phyloP scores from a whole-genome alignment of 306 rosid species.

The Quercus berberidifolia region DNA sequence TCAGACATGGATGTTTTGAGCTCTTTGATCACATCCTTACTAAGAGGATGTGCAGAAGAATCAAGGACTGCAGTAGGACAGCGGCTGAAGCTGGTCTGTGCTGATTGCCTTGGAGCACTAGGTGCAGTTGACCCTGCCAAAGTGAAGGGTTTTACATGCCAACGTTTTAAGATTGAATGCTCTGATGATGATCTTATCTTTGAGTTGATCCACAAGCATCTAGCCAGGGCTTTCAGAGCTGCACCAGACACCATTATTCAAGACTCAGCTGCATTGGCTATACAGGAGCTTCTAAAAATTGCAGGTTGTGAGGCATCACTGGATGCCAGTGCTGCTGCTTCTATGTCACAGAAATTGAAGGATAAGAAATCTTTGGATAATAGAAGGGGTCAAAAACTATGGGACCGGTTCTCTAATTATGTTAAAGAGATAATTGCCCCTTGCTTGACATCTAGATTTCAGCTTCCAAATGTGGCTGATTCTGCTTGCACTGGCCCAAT shows the following conservation, averaged over 20 bases:
- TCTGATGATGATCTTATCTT: conserved; percentile 94
- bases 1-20: conserved; percentile 82
- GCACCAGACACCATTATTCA: conserved; percentile 92
- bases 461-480: conserved; percentile 72
- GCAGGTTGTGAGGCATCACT: conserved; percentile 93
- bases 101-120: conserved; percentile 94
- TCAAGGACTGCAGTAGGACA: conserved; percentile 83
- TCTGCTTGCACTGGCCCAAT: conserved; percentile 63
- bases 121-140: conserved; percentile 99
- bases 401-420: conserved; percentile 91
- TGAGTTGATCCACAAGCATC: conserved; percentile 94
- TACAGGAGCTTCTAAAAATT: conserved; percentile 93
- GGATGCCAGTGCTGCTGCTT: conserved; percentile 68
- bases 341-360: conserved; percentile 39
- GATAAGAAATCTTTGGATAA: conserved; percentile 29
- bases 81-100: conserved; percentile 88
- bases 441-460: conserved; percentile 90
- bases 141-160: conserved; percentile 68
- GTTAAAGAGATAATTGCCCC: conserved; percentile 98
- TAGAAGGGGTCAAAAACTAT: conserved; percentile 85
- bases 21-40: conserved; percentile 72
- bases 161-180: conserved; percentile 90
- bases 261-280: conserved; percentile 98
- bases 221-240: conserved; percentile 92
- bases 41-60: conserved; percentile 91